These are phyloP conservation scores for Parmelia sp. DNA, from an alignment of 495 filamentous ascomycete species.

Conservation along the genomic window DNA sequence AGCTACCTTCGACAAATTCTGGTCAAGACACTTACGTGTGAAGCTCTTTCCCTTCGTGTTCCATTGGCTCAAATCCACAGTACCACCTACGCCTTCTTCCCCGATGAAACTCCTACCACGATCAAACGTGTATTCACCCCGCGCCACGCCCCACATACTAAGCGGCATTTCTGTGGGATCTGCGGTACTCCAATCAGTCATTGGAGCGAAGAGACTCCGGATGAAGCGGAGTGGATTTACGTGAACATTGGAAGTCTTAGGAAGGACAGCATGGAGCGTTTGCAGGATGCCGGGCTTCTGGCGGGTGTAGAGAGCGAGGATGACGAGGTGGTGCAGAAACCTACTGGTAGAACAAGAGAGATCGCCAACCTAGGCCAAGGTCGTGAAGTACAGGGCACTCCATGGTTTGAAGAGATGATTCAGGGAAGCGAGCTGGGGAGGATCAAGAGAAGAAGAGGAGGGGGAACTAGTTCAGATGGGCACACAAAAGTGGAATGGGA, in stretches of 20 bases:
- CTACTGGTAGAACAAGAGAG: neutral
- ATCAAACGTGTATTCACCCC: constrained; percentile 70
- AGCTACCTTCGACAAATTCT: constrained; percentile 27
- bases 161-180: constrained; percentile 82
- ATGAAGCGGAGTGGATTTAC: constrained; percentile 67
- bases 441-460: constrained; percentile 55
- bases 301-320: constrained; percentile 38
- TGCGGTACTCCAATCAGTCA: constrained; percentile 76
- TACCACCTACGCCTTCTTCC: constrained; percentile 62
- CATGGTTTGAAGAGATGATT: constrained; percentile 80
- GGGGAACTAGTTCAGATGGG: constrained; percentile 49
- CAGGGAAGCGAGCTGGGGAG: constrained; percentile 64
- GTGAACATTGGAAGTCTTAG: constrained; percentile 66
- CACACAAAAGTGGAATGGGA: constrained; percentile 71
- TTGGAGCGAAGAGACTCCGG: constrained; percentile 65
- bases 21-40: constrained; percentile 3
- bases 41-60: constrained; percentile 55
- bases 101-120: constrained; percentile 64
- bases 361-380: constrained; percentile 31
- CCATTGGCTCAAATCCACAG: constrained; percentile 71
- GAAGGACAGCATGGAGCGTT: constrained; percentile 54
- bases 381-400: constrained; percentile 47
- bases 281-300: constrained; percentile 64
- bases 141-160: constrained; percentile 48
- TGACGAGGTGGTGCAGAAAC: constrained; percentile 13